A percentile compares a stretch with the other conserved stretches of the same genome.
These are phyloP conservation scores for Russula earlei DNA, from an alignment of 768 basidiomycete species.

Conservation along the genomic window DNA sequence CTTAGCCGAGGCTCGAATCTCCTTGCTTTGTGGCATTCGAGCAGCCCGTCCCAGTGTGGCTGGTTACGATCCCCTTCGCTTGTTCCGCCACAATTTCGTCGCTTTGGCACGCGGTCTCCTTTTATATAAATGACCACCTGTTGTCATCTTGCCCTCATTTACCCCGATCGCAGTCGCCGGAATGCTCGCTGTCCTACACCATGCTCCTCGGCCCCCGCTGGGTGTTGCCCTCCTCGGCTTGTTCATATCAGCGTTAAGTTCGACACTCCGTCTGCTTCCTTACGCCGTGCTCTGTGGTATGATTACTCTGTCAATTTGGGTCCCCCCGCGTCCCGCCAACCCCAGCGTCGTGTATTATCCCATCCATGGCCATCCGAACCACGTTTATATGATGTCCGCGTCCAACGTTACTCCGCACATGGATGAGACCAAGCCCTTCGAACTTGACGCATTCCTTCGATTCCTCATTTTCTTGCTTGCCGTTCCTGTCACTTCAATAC, in stretches of 20 bases:
- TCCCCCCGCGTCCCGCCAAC: neutral
- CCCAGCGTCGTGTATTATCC: neutral
- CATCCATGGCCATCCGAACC: neutral
- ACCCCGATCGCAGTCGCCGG: neutral
- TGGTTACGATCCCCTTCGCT: neutral
- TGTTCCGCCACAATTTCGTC: conserved; percentile 1
- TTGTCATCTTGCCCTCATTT: neutral
- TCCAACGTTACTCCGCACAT: neutral
- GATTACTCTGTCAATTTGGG: conserved; percentile 3
- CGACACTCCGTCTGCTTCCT: conserved; percentile 8
- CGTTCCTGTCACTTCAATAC: neutral
- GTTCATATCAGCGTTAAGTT: neutral
- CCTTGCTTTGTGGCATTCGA: neutral
- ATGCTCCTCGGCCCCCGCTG: conserved; percentile 1
- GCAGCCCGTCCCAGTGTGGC: neutral
- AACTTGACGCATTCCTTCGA: neutral
- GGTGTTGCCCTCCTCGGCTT: conserved; percentile 11
- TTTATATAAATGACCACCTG: neutral
- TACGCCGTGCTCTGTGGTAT: conserved; percentile 2
- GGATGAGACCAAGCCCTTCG: neutral
- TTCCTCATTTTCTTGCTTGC: conserved; percentile 5
- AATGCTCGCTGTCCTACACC: conserved; percentile 11
- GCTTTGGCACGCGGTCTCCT: neutral
- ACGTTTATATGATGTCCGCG: neutral
- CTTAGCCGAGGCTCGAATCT: neutral